Evolutionary conservation across 768 basidiomycete genomes (phyloP), one percentile per base, ranked within the genome.

Genomic region (Brasilioporus rufonigricans): DNA sequence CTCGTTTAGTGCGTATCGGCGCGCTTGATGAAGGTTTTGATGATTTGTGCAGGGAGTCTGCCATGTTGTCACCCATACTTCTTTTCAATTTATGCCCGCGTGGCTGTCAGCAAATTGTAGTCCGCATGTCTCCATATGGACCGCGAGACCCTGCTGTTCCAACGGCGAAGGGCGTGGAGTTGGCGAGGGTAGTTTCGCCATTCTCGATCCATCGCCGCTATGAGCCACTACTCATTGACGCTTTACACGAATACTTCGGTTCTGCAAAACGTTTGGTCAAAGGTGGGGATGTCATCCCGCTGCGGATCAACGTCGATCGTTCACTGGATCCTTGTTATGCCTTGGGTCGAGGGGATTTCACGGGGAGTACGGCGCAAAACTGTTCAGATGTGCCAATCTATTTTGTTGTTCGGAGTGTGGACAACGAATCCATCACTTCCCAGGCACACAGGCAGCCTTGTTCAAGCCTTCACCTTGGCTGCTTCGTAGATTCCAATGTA

Each of bases 181-280:
- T 97, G 48, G 88, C 91, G 2, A 83, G 91, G n/a, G 76, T 97
- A 8, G 83, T 89, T 0, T 90, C 91, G 0, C 85, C 90, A 1
- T 71, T 84, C 51, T 84, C 89, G 2, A 83, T 78, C 13, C 81
- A 83, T 66, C 82, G 83, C 40, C 66, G 71, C 31, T 87, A 87
- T 63, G 88, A 93, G 63, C 64, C 76, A 0, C 63, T 82, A 7
- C 84, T 87, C 62, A 64, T 91, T 23, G 73, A 74, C 19, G 80
- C 82, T 7, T 71, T 97, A 49, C 87, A 83, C 54, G 48, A 62
- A 7, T 82, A 87, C 66, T 92, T 96, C 62, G 74, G 78, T 31
- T 62, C 67, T 0, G 67, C 71, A 2, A 82, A 71, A 52, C 77
- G 80, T 21, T 70, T 93, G 7, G 76, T 93, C 26, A 86, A 88